Conservation (phyloP, 305 asterid species). For the Stenogyne calaminthoides region DNA sequence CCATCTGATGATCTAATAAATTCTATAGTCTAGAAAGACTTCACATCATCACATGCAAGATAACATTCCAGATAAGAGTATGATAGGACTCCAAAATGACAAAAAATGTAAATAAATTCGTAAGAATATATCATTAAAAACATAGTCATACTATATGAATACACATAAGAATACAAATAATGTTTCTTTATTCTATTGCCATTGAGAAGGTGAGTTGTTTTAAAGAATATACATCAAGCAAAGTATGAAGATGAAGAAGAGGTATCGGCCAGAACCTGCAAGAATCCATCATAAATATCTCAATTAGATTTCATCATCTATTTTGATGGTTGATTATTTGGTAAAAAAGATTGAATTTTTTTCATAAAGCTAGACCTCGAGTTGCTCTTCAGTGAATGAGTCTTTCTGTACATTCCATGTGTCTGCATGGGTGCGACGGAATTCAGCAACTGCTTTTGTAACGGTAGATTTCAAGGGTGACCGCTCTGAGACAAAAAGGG, state of each 20-base stretch:
- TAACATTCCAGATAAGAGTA: slow-evolving; percentile 11
- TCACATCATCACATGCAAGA: not conserved
- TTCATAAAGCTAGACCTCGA: slow-evolving; percentile 63
- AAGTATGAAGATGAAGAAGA: slow-evolving; percentile 95
- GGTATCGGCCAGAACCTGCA: slow-evolving; percentile 97
- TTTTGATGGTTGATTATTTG: not conserved
- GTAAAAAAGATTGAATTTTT: not conserved
- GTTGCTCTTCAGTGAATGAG: slow-evolving; percentile 92
- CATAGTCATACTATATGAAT: not conserved
- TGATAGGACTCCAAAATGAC: not conserved
- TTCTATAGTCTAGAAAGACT: not conserved
- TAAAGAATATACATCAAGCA: slow-evolving; percentile 55
- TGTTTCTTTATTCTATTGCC: slow-evolving; percentile 15
- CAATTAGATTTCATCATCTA: not conserved
- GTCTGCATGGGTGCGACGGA: slow-evolving; percentile 99
- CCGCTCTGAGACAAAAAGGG: slow-evolving; percentile 87
- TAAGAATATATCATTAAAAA: slow-evolving; percentile 26
- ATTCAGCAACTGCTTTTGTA: slow-evolving; percentile 97
- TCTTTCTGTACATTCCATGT: slow-evolving; percentile 97
- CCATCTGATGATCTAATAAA: not conserved
- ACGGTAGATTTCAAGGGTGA: slow-evolving; percentile 96
- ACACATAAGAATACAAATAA: slow-evolving; percentile 32
- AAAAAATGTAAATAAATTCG: slow-evolving; percentile 21
- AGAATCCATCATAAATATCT: slow-evolving; percentile 25
- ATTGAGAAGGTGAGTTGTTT: slow-evolving; percentile 10